phyloP scores from a whole-genome alignment of 305 asterid species.

The Fraxinus nigra region DNA sequence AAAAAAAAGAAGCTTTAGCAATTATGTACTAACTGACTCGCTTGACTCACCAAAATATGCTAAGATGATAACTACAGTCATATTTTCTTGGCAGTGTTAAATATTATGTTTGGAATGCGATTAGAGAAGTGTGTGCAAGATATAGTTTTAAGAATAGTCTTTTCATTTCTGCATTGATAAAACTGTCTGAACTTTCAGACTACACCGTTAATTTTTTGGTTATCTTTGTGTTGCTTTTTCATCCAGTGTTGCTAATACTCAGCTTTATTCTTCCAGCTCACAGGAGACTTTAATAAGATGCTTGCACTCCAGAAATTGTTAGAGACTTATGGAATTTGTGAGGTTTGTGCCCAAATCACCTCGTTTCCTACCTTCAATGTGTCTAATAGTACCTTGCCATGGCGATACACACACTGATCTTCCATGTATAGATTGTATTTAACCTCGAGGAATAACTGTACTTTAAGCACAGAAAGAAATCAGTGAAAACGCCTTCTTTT shows the following conservation, averaged over 20 bases:
- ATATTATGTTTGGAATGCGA: neutral
- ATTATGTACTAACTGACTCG: neutral
- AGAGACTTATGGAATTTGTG: slow-evolving; percentile 92
- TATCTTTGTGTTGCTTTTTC: neutral
- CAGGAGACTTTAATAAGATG: slow-evolving; percentile 89
- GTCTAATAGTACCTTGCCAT: neutral
- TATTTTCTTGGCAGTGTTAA: neutral
- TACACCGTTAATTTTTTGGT: neutral
- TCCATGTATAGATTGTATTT: neutral
- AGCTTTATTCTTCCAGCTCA: slow-evolving; percentile 49
- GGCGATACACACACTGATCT: neutral
- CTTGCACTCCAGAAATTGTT: slow-evolving; percentile 72
- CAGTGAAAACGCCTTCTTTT: neutral
- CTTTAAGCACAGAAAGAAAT: neutral
- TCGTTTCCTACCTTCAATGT: neutral
- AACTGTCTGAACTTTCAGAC: neutral
- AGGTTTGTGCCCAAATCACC: slow-evolving; percentile 47
- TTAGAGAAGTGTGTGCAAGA: neutral
- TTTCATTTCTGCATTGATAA: neutral
- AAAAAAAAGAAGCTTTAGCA: neutral
- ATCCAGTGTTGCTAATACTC: slow-evolving; percentile 7
- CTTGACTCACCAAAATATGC: neutral
- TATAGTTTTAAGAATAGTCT: neutral
- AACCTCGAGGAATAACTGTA: neutral
- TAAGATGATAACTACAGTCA: neutral